Percentiles rank a stretch among this genome's conserved stretches.
Evolutionary conservation across 768 basidiomycete species (phyloP).

Genomic region (Gloeostereum incarnatum): DNA sequence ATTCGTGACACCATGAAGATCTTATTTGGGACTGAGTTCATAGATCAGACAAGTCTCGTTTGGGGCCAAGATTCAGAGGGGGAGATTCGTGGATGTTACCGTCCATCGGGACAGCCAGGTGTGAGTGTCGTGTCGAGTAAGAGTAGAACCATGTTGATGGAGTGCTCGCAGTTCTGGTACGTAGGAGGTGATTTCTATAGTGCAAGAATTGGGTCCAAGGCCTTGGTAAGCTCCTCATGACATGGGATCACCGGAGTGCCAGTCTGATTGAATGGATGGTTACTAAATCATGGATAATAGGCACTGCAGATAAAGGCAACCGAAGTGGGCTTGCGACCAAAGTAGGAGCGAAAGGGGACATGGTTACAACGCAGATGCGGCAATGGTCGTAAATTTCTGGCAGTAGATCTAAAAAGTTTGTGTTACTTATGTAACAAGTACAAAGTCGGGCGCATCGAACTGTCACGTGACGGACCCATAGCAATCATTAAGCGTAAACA

Average conservation of each 20-base stretch:
- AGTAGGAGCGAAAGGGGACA: no score
- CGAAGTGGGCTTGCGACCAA: constrained; percentile 17
- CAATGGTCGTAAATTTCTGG: no score
- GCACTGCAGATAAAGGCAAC: constrained; percentile 25
- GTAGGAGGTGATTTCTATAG: constrained; percentile 24
- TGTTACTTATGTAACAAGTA: no score
- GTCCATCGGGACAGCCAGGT: constrained; percentile 32
- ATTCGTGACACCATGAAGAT: constrained; percentile 19
- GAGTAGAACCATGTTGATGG: background rate
- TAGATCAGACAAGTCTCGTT: constrained; percentile 18
- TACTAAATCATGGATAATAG: constrained; percentile 8
- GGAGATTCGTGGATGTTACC: constrained; percentile 24
- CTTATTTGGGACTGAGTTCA: constrained; percentile 25
- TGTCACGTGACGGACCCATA: no score
- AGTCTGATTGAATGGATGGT: background rate
- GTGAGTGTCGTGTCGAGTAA: constrained; percentile 14
- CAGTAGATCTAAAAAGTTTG: no score
- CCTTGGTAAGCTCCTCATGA: constrained; percentile 17
- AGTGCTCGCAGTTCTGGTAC: constrained; percentile 25
- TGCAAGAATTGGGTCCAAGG: constrained; percentile 24
- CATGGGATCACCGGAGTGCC: background rate
- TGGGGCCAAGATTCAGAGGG: constrained; percentile 35
- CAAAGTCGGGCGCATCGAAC: no score
- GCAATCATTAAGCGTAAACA: no score
- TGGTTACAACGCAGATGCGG: no score